These are phyloP conservation scores for Phytophthora sojae DNA, from an alignment of 352 stramenopile genomes.

Conservation along the genomic window DNA sequence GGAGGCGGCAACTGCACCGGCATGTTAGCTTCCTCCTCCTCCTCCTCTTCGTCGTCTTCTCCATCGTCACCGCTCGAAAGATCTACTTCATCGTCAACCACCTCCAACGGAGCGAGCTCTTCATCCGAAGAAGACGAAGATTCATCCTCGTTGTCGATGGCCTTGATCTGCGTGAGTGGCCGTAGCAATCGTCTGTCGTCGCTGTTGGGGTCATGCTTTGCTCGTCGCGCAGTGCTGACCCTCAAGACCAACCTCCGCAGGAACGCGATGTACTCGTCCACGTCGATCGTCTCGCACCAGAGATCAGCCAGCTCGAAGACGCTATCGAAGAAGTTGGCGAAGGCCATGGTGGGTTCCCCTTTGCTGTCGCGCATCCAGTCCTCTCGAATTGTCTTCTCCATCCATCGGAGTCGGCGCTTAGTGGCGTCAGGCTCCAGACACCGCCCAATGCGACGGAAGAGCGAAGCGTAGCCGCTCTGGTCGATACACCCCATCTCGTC, in stretches of 20 bases:
- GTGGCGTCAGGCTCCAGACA: constrained; percentile 55
- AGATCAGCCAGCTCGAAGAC: constrained; percentile 79
- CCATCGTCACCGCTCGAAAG: constrained; percentile 15
- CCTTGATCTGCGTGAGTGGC: constrained; percentile 50
- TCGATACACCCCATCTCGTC: constrained; percentile 72
- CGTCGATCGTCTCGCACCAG: constrained; percentile 79
- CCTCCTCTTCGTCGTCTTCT: constrained; percentile 31
- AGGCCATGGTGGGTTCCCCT: constrained; percentile 63
- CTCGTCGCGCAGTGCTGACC: constrained; percentile 43
- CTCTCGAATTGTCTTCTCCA: constrained; percentile 61
- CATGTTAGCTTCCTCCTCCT: constrained; percentile 32
- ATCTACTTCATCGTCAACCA: constrained; percentile 40
- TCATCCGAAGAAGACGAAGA: constrained; percentile 42
- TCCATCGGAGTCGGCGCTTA: constrained; percentile 25
- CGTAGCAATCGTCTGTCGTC: constrained; percentile 47
- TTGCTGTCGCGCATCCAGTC: constrained; percentile 75
- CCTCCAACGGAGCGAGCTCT: neutral
- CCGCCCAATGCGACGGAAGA: constrained; percentile 70
- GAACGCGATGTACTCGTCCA: constrained; percentile 69
- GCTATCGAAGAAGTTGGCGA: constrained; percentile 76
- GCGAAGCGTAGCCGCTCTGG: constrained; percentile 50
- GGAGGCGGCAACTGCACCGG: constrained; percentile 13
- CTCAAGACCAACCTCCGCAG: constrained; percentile 46
- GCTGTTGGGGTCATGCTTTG: constrained; percentile 14
- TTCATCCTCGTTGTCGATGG: constrained; percentile 55